phyloP scores from a whole-genome alignment of 305 asterid species.

The Solanum chacoense region DNA sequence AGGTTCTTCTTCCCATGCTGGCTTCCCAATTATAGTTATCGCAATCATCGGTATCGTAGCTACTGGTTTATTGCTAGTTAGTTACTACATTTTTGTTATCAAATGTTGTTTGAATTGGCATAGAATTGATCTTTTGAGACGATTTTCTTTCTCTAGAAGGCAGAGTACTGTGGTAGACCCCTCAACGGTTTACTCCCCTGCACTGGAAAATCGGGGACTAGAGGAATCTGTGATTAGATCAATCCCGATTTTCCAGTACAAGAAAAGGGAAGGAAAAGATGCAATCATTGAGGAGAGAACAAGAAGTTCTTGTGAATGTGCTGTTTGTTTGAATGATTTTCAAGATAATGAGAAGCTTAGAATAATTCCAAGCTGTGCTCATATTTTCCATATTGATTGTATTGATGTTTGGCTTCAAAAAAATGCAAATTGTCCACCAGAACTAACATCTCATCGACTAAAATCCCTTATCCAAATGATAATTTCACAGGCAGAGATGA shows the following conservation, averaged over 20 bases:
- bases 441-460: constrained; percentile 34
- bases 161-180: constrained; percentile 24
- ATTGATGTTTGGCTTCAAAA: constrained; percentile 86
- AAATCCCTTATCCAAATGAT: constrained; percentile 18
- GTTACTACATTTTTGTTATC: constrained; percentile 82
- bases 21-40: constrained; percentile 64
- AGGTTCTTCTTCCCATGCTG: constrained; percentile 32
- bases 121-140: constrained; percentile 48
- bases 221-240: constrained; percentile 50
- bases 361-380: constrained; percentile 54
- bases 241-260: constrained; percentile 54
- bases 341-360: constrained; percentile 52
- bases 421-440: constrained; percentile 76
- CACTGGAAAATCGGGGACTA: constrained; percentile 44
- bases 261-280: constrained; percentile 8
- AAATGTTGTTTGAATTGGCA: constrained; percentile 85
- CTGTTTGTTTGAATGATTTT: constrained; percentile 69
- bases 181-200: constrained; percentile 19
- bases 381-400: constrained; percentile 68
- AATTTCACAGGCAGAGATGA: constrained; percentile 32
- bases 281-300: neutral
- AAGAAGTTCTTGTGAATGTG: constrained; percentile 34
- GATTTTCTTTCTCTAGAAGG: constrained; percentile 48
- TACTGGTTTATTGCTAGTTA: constrained; percentile 56
- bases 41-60: constrained; percentile 75